These are phyloP conservation scores for Kluyveromyces marxianus DNA, from an alignment of 1,139 yeast species.

Conservation along the genomic window DNA sequence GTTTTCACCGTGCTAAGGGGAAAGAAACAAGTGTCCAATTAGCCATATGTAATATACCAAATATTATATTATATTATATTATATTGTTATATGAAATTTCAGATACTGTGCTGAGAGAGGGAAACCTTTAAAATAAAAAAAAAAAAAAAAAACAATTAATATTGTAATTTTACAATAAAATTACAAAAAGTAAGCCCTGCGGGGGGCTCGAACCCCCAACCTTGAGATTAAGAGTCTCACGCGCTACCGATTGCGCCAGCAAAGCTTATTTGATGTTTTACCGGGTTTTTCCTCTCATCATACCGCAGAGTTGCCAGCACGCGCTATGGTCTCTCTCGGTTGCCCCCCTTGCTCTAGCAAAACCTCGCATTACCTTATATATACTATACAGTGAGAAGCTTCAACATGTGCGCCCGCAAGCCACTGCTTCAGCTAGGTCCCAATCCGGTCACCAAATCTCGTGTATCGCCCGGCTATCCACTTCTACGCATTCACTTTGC, in stretches of 20 bases:
- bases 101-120: too few relatives aligned
- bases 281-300: neutral
- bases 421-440: too few relatives aligned
- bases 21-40: neutral
- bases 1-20: neutral
- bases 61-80: too few relatives aligned
- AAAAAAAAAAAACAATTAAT: neutral
- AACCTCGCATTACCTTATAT: neutral
- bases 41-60: neutral
- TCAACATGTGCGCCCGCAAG: too few relatives aligned
- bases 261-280: conserved; percentile 25
- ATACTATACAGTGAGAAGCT: too few relatives aligned
- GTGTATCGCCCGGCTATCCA: neutral
- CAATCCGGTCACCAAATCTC: neutral
- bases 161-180: neutral
- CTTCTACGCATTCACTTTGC: neutral
- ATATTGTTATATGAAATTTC: too few relatives aligned
- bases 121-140: neutral
- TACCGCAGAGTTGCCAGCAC: neutral
- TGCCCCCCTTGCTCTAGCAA: neutral
- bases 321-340: neutral
- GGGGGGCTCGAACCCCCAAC: conserved; percentile 42
- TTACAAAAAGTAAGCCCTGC: conserved; percentile 31
- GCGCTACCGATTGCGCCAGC: conserved; percentile 44
- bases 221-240: conserved; percentile 40